Percentiles rank a stretch among this genome's conserved stretches.
These are phyloP conservation scores for Aspergillus costaricaensis DNA, from an alignment of 2,329 filamentous ascomycete species.

Conservation along the genomic window DNA sequence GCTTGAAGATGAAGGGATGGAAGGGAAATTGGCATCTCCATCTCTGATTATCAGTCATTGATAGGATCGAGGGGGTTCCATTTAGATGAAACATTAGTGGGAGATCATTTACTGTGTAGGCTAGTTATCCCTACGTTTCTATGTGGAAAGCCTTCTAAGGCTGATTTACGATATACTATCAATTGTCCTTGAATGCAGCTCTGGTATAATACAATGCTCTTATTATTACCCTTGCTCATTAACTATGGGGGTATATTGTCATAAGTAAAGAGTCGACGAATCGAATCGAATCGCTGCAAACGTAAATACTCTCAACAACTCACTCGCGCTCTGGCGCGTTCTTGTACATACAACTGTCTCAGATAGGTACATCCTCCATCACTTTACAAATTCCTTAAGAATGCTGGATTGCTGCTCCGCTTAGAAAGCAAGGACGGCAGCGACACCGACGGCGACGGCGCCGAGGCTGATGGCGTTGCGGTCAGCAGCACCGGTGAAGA, in stretches of 20 bases:
- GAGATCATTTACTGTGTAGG: background rate
- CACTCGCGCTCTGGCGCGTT: background rate
- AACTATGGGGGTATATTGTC: background rate
- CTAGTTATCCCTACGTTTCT: too few species aligned
- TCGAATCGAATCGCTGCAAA: background rate
- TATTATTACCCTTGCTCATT: background rate
- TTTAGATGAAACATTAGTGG: conserved; percentile 7
- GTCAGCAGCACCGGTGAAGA: conserved; percentile 37
- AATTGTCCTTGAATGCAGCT: background rate
- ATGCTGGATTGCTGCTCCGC: background rate
- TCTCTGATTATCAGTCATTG: background rate
- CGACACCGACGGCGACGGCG: conserved; percentile 36
- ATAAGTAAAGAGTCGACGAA: background rate
- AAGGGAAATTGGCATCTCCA: background rate
- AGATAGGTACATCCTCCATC: background rate
- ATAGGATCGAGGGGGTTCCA: background rate
- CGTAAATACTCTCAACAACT: background rate
- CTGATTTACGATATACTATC: too few species aligned
- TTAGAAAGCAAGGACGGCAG: conserved; percentile 41
- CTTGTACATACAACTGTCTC: conserved; percentile 3
- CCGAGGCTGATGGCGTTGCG: conserved; percentile 39
- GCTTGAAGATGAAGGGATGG: background rate
- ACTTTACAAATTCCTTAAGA: background rate
- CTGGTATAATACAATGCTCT: background rate
- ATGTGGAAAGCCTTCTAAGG: too few species aligned